Conservation (phyloP, 768 basidiomycete genomes). For the Galerina sulciceps region DNA sequence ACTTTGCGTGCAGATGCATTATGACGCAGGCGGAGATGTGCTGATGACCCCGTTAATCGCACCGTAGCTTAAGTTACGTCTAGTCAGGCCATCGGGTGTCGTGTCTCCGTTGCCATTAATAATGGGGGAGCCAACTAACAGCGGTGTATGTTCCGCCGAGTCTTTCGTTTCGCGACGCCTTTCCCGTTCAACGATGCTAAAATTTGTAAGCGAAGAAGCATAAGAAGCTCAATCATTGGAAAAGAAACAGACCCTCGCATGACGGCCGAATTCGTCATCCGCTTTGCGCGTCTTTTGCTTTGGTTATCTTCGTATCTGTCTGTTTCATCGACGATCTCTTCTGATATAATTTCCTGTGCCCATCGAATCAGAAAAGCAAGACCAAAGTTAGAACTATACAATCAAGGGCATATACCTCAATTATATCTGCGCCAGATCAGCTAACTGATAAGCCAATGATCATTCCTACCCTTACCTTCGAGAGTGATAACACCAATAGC, state of each 20-base stretch:
- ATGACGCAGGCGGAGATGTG: slow-evolving; percentile 20
- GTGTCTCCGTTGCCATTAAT: too few relatives aligned
- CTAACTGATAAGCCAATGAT: too few relatives aligned
- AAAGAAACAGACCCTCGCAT: slow-evolving; percentile 70
- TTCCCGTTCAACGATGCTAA: slow-evolving; percentile 32
- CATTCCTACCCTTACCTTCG: slow-evolving; percentile 55
- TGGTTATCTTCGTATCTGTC: slow-evolving; percentile 90
- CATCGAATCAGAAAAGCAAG: neutral
- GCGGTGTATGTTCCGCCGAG: slow-evolving; percentile 40
- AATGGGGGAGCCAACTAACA: slow-evolving; percentile 24
- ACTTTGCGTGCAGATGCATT: neutral
- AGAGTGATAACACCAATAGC: slow-evolving; percentile 91
- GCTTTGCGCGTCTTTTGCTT: slow-evolving; percentile 72
- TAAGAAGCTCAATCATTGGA: neutral
- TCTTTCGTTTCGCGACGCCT: slow-evolving; percentile 32
- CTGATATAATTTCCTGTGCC: slow-evolving; percentile 82
- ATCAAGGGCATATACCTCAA: slow-evolving; percentile 50
- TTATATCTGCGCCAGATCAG: slow-evolving; percentile 56
- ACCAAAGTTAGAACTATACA: neutral
- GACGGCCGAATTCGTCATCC: slow-evolving; percentile 71
- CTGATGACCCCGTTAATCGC: slow-evolving; percentile 12
- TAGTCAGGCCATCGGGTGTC: too few relatives aligned
- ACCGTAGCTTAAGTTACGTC: slow-evolving; percentile 4
- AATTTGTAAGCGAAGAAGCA: neutral
- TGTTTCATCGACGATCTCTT: slow-evolving; percentile 96